These are phyloP conservation scores for Phlebiopsis flavidoalba DNA, from an alignment of 768 basidiomycete genomes.

Conservation along the genomic window DNA sequence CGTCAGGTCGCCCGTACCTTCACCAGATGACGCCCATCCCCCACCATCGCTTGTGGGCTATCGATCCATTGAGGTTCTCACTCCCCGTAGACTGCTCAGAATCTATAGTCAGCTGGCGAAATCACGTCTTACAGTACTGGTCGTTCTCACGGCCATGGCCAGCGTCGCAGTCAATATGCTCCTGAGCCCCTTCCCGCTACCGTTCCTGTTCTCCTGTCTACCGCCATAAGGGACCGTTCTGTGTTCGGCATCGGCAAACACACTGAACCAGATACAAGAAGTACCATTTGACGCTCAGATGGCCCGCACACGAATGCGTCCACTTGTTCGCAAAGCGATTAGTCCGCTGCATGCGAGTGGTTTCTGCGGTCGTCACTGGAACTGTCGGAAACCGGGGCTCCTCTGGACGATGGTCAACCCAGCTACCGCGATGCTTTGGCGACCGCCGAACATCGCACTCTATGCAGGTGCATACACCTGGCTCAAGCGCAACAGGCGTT, in stretches of 20 bases:
- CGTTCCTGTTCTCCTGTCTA: constrained; percentile 78
- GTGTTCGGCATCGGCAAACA: constrained; percentile 90
- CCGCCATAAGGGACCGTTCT: constrained; percentile 86
- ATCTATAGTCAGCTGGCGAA: constrained; percentile 84
- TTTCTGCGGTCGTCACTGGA: constrained; percentile 76
- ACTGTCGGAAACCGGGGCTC: constrained; percentile 69
- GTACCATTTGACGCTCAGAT: constrained; percentile 97
- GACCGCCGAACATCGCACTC: constrained; percentile 76
- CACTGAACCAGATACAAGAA: constrained; percentile 93
- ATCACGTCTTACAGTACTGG: constrained; percentile 73
- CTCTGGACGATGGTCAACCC: constrained; percentile 84
- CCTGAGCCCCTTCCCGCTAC: constrained; percentile 82
- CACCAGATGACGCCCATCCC: constrained; percentile 15
- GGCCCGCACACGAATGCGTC: constrained; percentile 82
- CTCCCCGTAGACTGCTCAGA: constrained; percentile 48
- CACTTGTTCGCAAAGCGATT: constrained; percentile 82
- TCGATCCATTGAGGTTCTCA: constrained; percentile 30
- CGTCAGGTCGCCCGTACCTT: constrained; percentile 8
- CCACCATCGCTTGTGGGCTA: constrained; percentile 15
- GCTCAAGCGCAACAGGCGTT: constrained; percentile 77
- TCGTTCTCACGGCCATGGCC: constrained; percentile 86
- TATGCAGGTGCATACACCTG: constrained; percentile 93
- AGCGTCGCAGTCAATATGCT: constrained; percentile 93
- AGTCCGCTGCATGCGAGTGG: constrained; percentile 77
- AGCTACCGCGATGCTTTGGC: constrained; percentile 78